Evolutionary conservation across 441 rosid genomes (phyloP), one percentile per base, ranked within the genome.

Genomic region (Eruca vesicaria): DNA sequence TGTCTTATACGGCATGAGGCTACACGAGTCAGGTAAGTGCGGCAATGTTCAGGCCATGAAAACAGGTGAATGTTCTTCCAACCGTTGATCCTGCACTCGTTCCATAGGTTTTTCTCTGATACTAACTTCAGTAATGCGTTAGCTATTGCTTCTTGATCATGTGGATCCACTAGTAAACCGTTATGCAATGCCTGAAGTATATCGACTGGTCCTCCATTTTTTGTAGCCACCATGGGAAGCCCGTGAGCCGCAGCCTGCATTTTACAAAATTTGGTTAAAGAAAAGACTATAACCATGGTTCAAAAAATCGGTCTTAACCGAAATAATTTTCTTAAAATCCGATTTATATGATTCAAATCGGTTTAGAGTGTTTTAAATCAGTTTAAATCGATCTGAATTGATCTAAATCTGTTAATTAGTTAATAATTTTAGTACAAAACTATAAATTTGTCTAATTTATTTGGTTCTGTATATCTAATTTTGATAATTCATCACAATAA

Each of bases 1-100:
- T 93, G 89, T 84, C 99, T 89, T 93, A 90, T 93, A 38, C 98
- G 88, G 33, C 97, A 91, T 0, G 99, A 91, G 4, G 98, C 98
- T 63, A 95, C 87, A 67, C 97, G 89, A 10, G 99, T 93, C 82
- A 95, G 84, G 91, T 95, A 95, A 41, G 95, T 91, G n/a, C 98
- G 89, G 66, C 99, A 95, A 74, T 95, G 99, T 74, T 95, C 99
- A 1, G 99, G 99, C 99, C 99, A 95, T 7, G 98, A 95, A 79
- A 84, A 95, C 33, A 95, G 86, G 80, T 91, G 97, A 79, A 95
- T 93, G 76, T 95, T 95, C 82, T 93, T 95, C 99, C 93, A 95
- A 33, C 98, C 98, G 75, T 93, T 93, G 74, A 84, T 93, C 78
- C 90, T 80, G 68, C 99, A 95, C 1, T 91, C 95, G 59, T 79